Percentiles rank a stretch among this genome's conserved stretches.
phyloP scores from a whole-genome alignment of 192 early-diverging fungal genomes.

The Linnemannia schmuckeri region DNA sequence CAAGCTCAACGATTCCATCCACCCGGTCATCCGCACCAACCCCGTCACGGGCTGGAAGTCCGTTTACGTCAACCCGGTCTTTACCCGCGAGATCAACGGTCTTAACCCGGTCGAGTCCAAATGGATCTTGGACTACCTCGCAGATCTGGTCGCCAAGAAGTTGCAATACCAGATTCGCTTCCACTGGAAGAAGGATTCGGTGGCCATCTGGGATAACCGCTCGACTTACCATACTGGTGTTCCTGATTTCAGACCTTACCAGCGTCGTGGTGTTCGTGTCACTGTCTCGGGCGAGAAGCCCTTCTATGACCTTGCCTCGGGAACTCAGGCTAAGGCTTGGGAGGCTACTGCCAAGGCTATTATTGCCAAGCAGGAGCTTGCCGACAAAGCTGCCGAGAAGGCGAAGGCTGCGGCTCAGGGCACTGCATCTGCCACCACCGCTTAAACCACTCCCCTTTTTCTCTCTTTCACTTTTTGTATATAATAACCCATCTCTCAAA shows the following conservation, averaged over 20 bases:
- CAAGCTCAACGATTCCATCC: constrained; percentile 45
- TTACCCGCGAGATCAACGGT: constrained; percentile 47
- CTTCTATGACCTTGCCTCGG: constrained; percentile 50
- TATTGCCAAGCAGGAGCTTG: constrained; percentile 21
- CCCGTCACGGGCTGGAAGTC: constrained; percentile 69
- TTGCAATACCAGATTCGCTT: constrained; percentile 63
- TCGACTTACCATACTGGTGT: constrained; percentile 56
- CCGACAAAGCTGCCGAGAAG: constrained; percentile 5
- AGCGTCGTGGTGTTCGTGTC: constrained; percentile 56
- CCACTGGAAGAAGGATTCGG: constrained; percentile 57
- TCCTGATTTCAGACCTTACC: constrained; percentile 53
- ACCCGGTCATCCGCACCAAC: constrained; percentile 66
- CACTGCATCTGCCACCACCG: constrained; percentile 9
- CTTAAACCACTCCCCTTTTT: background rate
- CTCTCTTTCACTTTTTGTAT: background rate
- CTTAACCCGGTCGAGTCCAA: constrained; percentile 58
- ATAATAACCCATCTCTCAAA: background rate
- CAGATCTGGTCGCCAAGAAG: constrained; percentile 49
- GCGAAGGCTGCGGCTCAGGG: constrained; percentile 4
- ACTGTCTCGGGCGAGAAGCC: constrained; percentile 59
- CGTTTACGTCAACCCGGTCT: constrained; percentile 34
- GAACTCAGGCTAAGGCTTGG: constrained; percentile 29
- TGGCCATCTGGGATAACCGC: constrained; percentile 67
- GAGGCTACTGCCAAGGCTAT: constrained; percentile 29
- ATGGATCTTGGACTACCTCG: constrained; percentile 52